Percentiles rank a stretch among this genome's conserved stretches.
phyloP scores from a whole-genome alignment of 306 rosid species.

The Arachis stenosperma region DNA sequence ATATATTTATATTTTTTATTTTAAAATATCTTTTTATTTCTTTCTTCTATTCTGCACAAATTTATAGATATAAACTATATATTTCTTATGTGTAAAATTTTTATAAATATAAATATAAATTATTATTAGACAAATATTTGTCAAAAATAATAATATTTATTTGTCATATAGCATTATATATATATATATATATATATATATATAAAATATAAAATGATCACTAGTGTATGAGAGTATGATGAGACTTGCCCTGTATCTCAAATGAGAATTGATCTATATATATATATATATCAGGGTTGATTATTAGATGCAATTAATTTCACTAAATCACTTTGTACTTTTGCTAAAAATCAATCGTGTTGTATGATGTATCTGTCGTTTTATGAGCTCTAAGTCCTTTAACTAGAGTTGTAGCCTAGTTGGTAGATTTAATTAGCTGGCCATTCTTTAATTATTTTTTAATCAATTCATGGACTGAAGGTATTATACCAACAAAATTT shows the following conservation, averaged over 20 bases:
- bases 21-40: too few relatives aligned
- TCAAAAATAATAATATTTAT: too few relatives aligned
- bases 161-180: too few relatives aligned
- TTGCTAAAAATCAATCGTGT: background rate
- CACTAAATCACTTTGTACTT: background rate
- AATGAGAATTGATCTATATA: background rate
- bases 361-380: background rate
- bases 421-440: background rate
- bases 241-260: background rate
- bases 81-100: too few relatives aligned
- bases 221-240: background rate
- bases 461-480: background rate
- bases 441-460: background rate
- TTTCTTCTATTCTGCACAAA: too few relatives aligned
- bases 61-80: too few relatives aligned
- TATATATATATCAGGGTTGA: background rate
- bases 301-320: background rate
- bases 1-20: too few relatives aligned
- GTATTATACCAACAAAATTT: background rate
- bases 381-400: background rate
- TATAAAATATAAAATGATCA: too few relatives aligned
- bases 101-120: too few relatives aligned
- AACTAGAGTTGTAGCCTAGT: background rate
- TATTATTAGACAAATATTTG: too few relatives aligned
- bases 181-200: too few relatives aligned